These are phyloP conservation scores for Mortierella alpina DNA, from an alignment of 192 early-diverging fungal species.

Conservation along the genomic window DNA sequence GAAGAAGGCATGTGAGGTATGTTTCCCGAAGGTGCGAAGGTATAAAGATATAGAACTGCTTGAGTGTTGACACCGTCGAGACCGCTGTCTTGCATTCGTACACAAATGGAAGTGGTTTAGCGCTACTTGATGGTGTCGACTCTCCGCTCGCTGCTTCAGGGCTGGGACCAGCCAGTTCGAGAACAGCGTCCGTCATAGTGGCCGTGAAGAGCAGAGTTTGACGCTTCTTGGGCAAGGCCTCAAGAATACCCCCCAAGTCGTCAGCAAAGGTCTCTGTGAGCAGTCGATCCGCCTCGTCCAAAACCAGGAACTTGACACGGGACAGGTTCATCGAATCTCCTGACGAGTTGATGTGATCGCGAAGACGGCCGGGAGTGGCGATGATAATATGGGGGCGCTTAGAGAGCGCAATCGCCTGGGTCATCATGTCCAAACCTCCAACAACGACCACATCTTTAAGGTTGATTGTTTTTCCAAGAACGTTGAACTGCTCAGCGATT, in stretches of 20 bases:
- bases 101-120: conserved; percentile 59
- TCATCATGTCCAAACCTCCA: conserved; percentile 96
- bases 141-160: conserved; percentile 12
- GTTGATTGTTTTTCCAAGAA: conserved; percentile 89
- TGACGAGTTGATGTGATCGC: conserved; percentile 90
- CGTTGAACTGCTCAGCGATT: conserved; percentile 97
- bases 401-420: conserved; percentile 88
- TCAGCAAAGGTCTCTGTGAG: conserved; percentile 86
- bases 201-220: conserved; percentile 97
- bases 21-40: conserved; percentile 91
- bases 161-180: conserved; percentile 68
- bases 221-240: conserved; percentile 79
- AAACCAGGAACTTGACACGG: conserved; percentile 83
- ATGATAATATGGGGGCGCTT: conserved; percentile 91
- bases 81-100: conserved; percentile 63
- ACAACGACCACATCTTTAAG: conserved; percentile 89
- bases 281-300: conserved; percentile 97
- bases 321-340: conserved; percentile 78
- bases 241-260: conserved; percentile 85
- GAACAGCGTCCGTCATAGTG: conserved; percentile 93
- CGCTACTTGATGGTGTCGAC: not conserved
- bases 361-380: conserved; percentile 94
- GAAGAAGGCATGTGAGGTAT: conserved; percentile 85
- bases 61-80: conserved; percentile 85
- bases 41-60: conserved; percentile 92